Conservation (phyloP, 2,329 filamentous ascomycete species). For the Verticillium nubilum region DNA sequence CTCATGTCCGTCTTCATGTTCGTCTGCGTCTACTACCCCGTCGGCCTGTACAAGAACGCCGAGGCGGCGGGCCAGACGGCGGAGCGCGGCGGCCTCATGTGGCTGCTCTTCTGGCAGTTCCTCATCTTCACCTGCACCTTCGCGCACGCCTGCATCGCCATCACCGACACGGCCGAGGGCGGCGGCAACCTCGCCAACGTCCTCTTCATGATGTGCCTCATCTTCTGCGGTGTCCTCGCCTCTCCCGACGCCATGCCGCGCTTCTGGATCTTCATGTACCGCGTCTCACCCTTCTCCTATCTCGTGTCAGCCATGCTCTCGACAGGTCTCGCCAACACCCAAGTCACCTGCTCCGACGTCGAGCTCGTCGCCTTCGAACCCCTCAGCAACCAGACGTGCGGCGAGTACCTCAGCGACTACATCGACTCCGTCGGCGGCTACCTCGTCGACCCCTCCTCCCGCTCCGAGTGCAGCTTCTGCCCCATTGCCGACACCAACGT, state of each 20-base stretch:
- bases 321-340: constrained; percentile 61
- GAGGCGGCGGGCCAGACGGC: constrained; percentile 52
- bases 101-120: constrained; percentile 70
- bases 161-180: constrained; percentile 68
- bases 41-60: constrained; percentile 71
- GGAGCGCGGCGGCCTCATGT: constrained; percentile 73
- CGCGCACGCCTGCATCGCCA: constrained; percentile 70
- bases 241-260: constrained; percentile 55
- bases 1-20: constrained; percentile 73
- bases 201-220: constrained; percentile 65
- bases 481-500: constrained; percentile 43
- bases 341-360: constrained; percentile 60
- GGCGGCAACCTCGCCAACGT: constrained; percentile 73
- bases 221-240: constrained; percentile 73
- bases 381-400: constrained; percentile 51
- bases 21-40: constrained; percentile 80
- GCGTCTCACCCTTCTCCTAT: constrained; percentile 78
- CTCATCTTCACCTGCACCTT: constrained; percentile 79
- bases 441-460: constrained; percentile 42
- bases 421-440: constrained; percentile 45
- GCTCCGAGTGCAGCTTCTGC: constrained; percentile 51
- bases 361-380: constrained; percentile 66
- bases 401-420: constrained; percentile 49
- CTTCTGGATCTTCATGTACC: constrained; percentile 85
- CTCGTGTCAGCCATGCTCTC: constrained; percentile 70